Base-by-base conservation (phyloP, 208 protist genomes). In the Leishmania braziliensis region DNA sequence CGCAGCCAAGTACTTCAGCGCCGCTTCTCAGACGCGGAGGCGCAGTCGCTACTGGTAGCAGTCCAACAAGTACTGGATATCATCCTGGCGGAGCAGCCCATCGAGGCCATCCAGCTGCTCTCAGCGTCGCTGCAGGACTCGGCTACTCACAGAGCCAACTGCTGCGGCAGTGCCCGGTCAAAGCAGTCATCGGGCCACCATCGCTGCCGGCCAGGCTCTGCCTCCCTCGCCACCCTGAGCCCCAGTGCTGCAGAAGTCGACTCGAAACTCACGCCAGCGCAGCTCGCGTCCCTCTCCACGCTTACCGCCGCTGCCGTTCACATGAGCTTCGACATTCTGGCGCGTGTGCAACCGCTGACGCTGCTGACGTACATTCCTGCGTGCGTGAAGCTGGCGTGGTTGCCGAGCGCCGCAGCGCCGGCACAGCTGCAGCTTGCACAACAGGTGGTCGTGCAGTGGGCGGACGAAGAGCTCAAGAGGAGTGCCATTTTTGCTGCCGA, bases 271-370 rank as follows among this genome's bases (percentile, higher is more conserved):
- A 63, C 82, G 0, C 53, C 75, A 51, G 71, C 53, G 78, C 82
- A 86, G 46, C 78, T 72, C 50, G 68, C 54, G 9, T 60, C 82
- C 1, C 71, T 86, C 66, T 79, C 73, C 65, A 73, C 81, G 33
- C 53, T 82, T 51, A 82, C 82, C 0, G 76, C 77, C 50, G 72
- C 78, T 20, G 65, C 78, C 20, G 78, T 72, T 50, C 78, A 72
- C 20, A 74, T 86, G 43, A 80, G 63, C 48, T 68, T 75, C 48
- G 82, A 82, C 5, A 26, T 58, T 5, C 65, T 82, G 51, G 78
- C 74, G 50, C 4, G 18, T 29, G 79, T 77, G 54, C 82, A 86
- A 70, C 85, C 85, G 53, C 76, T 86, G 39, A 65, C 29, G 36
- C 68, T 88, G 2, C 56, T 88, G 5, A 53, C 75, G 36, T 63